Evolutionary conservation across 805 yeast genomes (phyloP).

Genomic region (Candida easanensis): DNA sequence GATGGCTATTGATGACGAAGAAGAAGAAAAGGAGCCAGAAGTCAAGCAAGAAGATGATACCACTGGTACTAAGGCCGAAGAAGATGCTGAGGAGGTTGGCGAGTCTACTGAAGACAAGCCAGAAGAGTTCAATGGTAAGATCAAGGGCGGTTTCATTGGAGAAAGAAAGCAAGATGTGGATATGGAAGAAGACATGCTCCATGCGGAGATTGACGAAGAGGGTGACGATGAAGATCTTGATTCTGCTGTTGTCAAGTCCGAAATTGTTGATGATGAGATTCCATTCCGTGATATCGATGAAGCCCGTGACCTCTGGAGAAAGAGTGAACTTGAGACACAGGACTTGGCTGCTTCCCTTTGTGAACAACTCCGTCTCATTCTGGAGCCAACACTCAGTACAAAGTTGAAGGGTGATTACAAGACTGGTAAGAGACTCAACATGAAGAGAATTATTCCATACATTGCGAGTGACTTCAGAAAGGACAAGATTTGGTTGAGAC

Average conservation of each 20-base stretch:
- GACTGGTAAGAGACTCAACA: constrained; percentile 93
- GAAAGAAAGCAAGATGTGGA: constrained; percentile 37
- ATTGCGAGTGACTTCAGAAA: constrained; percentile 97
- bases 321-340: constrained; percentile 79
- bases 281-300: constrained; percentile 54
- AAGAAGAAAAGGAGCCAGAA: constrained; percentile 31
- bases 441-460: constrained; percentile 96
- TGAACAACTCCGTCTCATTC: constrained; percentile 87
- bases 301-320: constrained; percentile 77
- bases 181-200: constrained; percentile 33
- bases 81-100: constrained; percentile 27
- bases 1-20: constrained; percentile 76
- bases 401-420: constrained; percentile 93
- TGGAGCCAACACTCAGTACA: constrained; percentile 96
- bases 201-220: constrained; percentile 29
- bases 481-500: constrained; percentile 96
- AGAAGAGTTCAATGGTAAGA: constrained; percentile 48
- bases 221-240: constrained; percentile 11
- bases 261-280: constrained; percentile 22
- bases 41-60: constrained; percentile 31
- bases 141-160: constrained; percentile 49
- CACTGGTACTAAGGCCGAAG: constrained; percentile 24
- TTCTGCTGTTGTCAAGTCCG: constrained; percentile 8
- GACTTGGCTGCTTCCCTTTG: constrained; percentile 84
- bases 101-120: constrained; percentile 33